A percentile compares a stretch with the other conserved stretches of the same genome.
These are phyloP conservation scores for Xylaria sp. DNA, from an alignment of 2,329 filamentous ascomycete genomes.

Conservation along the genomic window DNA sequence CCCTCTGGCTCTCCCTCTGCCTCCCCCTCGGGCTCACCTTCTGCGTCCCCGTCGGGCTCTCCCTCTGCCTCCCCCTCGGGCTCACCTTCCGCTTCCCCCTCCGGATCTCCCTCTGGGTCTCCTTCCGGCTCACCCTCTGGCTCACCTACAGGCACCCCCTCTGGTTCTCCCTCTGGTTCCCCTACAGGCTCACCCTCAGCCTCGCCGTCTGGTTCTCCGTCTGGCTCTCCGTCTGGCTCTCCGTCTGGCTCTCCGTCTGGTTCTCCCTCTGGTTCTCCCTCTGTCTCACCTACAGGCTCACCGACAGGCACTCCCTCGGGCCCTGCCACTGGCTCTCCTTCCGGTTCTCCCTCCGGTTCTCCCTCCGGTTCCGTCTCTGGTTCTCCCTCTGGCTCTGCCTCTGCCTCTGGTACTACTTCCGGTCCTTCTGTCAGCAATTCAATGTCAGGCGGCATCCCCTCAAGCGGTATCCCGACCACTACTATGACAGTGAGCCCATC, in stretches of 20 bases:
- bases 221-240: too few species aligned
- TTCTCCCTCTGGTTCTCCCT: too few species aligned
- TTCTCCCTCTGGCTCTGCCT: neutral
- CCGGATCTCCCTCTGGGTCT: neutral
- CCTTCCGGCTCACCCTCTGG: neutral
- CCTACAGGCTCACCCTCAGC: too few species aligned
- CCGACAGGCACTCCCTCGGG: neutral
- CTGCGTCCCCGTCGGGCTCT: neutral
- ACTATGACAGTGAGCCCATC: neutral
- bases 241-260: too few species aligned
- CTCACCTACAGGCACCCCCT: neutral
- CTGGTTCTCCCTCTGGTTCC: neutral
- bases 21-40: neutral
- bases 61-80: too few species aligned
- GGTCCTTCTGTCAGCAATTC: neutral
- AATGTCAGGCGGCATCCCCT: neutral
- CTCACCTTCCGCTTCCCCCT: too few species aligned
- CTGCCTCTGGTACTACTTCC: neutral
- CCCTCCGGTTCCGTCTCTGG: neutral
- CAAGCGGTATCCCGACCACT: neutral
- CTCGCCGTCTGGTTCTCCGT: too few species aligned
- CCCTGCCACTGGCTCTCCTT: neutral
- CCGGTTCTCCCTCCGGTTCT: neutral
- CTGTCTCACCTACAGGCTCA: neutral
- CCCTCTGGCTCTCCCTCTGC: too few species aligned